Evolutionary conservation across 345 rosid genomes (phyloP).

Genomic region (Eucalyptus erythrocorys): DNA sequence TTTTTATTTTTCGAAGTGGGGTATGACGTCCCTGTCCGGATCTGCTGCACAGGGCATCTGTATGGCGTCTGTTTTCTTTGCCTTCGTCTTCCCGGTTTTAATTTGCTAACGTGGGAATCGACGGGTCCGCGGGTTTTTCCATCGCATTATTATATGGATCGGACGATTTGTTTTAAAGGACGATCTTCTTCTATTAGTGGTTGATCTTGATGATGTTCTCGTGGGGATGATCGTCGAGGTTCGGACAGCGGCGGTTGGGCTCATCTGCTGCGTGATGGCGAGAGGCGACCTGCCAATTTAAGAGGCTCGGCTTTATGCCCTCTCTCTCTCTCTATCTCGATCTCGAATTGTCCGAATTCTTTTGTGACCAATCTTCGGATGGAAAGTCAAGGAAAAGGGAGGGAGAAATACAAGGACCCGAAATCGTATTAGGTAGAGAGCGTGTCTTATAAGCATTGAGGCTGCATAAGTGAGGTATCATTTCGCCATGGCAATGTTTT

Average conservation of each 20-base stretch:
- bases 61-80: neutral
- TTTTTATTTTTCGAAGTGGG: neutral
- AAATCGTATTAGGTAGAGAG: neutral
- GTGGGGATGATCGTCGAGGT: neutral
- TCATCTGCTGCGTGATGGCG: neutral
- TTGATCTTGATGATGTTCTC: neutral
- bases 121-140: neutral
- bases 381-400: neutral
- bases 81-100: neutral
- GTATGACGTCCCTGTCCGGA: conserved; percentile 7
- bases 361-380: neutral
- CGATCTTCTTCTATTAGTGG: neutral
- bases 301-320: neutral
- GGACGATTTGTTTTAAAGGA: neutral
- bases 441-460: neutral
- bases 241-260: neutral
- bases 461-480: neutral
- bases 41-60: neutral
- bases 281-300: neutral
- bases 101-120: neutral
- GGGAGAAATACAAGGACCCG: neutral
- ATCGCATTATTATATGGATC: neutral
- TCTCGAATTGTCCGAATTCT: neutral
- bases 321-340: neutral
- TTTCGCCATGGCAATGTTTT: neutral